Conservation (phyloP, 352 stramenopile genomes). For the Phytophthora ohioensis region DNA sequence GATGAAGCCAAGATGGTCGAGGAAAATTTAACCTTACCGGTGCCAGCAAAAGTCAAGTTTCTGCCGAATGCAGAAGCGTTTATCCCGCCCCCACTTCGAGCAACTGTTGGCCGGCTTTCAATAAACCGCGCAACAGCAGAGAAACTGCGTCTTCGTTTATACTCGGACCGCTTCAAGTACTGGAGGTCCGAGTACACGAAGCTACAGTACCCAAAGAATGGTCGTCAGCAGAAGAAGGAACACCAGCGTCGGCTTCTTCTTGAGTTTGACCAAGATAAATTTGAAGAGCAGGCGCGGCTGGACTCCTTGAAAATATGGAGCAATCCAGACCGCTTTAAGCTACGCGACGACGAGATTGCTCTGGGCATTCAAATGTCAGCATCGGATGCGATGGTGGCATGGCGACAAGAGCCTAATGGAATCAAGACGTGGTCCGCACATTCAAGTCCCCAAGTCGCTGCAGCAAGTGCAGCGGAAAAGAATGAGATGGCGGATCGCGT, state of each 20-base stretch:
- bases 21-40: conserved; percentile 23
- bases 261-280: conserved; percentile 51
- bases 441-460: conserved; percentile 19
- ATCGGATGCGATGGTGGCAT: conserved; percentile 57
- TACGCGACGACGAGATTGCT: conserved; percentile 57
- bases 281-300: conserved; percentile 33
- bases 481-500: conserved; percentile 45
- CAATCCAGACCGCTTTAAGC: conserved; percentile 14
- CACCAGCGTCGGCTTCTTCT: conserved; percentile 53
- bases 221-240: conserved; percentile 46
- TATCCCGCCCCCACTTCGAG: conserved; percentile 27
- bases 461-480: conserved; percentile 46
- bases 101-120: conserved; percentile 31
- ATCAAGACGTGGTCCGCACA: conserved; percentile 43
- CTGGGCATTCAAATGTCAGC: conserved; percentile 58
- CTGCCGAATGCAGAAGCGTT: conserved; percentile 53
- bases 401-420: conserved; percentile 45
- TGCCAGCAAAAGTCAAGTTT: conserved; percentile 41
- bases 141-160: conserved; percentile 46
- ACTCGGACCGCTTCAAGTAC: conserved; percentile 52
- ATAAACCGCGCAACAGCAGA: conserved; percentile 53
- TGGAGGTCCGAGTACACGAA: conserved; percentile 58
- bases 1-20: conserved; percentile 48
- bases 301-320: conserved; percentile 25
- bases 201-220: conserved; percentile 43